These are phyloP conservation scores for Spergularia marina DNA, from an alignment of 148 eudicot genomes.

Conservation along the genomic window DNA sequence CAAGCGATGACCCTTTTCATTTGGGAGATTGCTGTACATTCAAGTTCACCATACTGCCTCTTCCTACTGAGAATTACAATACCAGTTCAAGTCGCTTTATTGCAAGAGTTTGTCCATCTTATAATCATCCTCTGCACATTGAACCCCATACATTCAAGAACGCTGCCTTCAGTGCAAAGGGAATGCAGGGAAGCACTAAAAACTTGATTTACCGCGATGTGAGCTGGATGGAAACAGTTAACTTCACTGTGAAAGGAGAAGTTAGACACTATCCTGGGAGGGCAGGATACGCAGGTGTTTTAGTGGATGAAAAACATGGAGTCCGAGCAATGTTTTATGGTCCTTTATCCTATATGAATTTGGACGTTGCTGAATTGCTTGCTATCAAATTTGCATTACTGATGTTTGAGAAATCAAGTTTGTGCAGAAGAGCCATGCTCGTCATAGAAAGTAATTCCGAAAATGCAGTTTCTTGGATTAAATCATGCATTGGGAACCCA, in stretches of 20 bases:
- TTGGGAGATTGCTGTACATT: slow-evolving; percentile 20
- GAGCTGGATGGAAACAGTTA: neutral
- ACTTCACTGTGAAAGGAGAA: slow-evolving; percentile 15
- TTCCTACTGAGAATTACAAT: neutral
- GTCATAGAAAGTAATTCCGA: slow-evolving; percentile 9
- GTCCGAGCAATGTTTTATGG: slow-evolving; percentile 2
- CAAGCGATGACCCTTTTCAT: slow-evolving; percentile 2
- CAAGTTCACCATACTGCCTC: slow-evolving; percentile 1
- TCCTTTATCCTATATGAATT: neutral
- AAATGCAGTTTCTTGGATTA: slow-evolving; percentile 17
- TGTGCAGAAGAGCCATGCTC: neutral
- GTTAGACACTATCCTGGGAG: neutral
- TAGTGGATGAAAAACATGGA: neutral
- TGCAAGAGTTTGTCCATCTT: no score
- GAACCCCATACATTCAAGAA: no score
- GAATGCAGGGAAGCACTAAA: no score
- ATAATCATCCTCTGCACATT: no score
- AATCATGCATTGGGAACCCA: slow-evolving; percentile 17
- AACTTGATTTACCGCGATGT: no score
- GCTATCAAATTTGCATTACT: slow-evolving; percentile 18
- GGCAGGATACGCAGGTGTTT: slow-evolving; percentile 14
- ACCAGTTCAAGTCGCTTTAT: neutral
- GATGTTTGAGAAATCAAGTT: slow-evolving; percentile 19
- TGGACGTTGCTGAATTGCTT: slow-evolving; percentile 13
- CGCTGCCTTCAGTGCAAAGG: no score